Conservation (phyloP, 768 basidiomycete genomes). For the Lactarius trivialis region DNA sequence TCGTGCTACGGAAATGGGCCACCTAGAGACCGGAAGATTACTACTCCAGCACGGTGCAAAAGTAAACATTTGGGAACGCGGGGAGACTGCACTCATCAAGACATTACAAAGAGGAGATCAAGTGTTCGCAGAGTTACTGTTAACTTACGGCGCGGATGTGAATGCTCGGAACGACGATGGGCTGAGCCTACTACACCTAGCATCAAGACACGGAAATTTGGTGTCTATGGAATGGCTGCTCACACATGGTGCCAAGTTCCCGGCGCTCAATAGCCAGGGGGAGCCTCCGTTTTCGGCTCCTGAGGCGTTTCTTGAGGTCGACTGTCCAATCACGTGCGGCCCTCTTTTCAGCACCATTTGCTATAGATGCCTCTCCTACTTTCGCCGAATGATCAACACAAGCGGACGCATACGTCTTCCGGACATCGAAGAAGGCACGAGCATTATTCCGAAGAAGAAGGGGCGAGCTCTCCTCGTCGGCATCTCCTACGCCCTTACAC, state of each 20-base stretch:
- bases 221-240: neutral
- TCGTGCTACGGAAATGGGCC: neutral
- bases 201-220: neutral
- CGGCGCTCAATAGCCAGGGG: neutral
- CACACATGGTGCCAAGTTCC: neutral
- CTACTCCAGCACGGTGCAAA: neutral
- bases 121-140: neutral
- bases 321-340: neutral
- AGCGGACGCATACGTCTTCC: neutral
- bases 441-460: neutral
- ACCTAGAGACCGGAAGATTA: neutral
- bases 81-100: neutral
- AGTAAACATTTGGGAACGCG: neutral
- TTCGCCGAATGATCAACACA: no score
- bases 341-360: neutral
- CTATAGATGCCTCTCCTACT: neutral
- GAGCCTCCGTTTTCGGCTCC: no score
- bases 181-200: neutral
- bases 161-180: neutral
- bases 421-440: neutral
- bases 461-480: constrained; percentile 23
- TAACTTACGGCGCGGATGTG: neutral
- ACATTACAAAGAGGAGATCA: neutral
- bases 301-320: neutral
- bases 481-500: constrained; percentile 8